A percentile compares a stretch with the other conserved stretches of the same genome.
These are phyloP conservation scores for Lentinula lateritia DNA, from an alignment of 768 basidiomycete genomes.

Conservation along the genomic window DNA sequence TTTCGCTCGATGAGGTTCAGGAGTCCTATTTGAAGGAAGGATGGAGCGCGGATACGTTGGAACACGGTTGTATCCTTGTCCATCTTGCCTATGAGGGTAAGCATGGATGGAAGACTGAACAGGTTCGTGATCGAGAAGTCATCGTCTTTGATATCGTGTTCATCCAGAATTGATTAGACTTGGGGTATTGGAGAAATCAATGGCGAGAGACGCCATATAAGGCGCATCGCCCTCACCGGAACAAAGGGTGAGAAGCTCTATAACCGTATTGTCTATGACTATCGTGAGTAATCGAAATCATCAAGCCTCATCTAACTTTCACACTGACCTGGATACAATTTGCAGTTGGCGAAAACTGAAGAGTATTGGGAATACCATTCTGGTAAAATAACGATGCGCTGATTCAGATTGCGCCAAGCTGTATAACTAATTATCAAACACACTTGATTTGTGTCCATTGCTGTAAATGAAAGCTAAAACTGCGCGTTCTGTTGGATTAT, in stretches of 20 bases:
- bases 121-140: slow-evolving; percentile 4
- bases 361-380: not conserved
- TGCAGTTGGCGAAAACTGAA: not conserved
- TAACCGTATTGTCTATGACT: slow-evolving; percentile 10
- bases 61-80: slow-evolving; percentile 32
- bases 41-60: slow-evolving; percentile 35
- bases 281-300: not conserved
- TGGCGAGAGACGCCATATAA: slow-evolving; percentile 1
- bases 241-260: not conserved
- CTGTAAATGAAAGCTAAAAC: too few relatives aligned
- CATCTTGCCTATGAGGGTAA: slow-evolving; percentile 27
- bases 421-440: too few relatives aligned
- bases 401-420: too few relatives aligned
- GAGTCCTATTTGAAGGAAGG: slow-evolving; percentile 35
- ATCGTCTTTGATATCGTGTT: not conserved
- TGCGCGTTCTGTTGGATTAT: too few relatives aligned
- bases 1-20: slow-evolving; percentile 39
- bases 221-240: slow-evolving; percentile 4
- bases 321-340: not conserved
- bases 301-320: not conserved
- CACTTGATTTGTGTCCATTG: not conserved
- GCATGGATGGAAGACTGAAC: slow-evolving; percentile 36
- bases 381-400: not conserved
- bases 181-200: slow-evolving; percentile 10
- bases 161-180: not conserved